Base-by-base conservation (phyloP, 169 alveolate genomes). In the Eimeria zaria region DNA sequence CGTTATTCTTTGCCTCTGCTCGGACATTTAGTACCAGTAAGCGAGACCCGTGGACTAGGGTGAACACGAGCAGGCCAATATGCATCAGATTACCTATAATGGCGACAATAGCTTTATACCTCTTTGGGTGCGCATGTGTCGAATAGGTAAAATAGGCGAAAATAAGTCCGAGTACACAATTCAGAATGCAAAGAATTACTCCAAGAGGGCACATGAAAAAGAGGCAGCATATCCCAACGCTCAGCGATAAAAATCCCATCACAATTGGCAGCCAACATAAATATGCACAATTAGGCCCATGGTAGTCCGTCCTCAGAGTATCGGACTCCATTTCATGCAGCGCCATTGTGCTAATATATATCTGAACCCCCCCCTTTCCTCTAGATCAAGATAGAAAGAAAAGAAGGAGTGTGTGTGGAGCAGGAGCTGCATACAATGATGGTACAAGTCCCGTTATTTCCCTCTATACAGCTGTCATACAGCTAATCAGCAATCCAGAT, bases 201-300 rank as follows among this genome's bases (percentile, higher is more conserved):
- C 90, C 90, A 22, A 51, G 12, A 55, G 33, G 58, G 18, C 33
- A 51, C 71, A 53, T 81, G n/a, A 53, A 81, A 20, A 81, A 81
- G 33, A 81, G 90, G 69, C 90, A 81, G 27, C 90, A 51, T 9
- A 81, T 51, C 41, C 90, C 90, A 53, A 81, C 73, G 12, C 90
- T 55, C 20, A 81, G 71, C 12, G 90, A 51, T 36, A 81, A 55
- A 55, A 81, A 81, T 6, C 67, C 67, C 90, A 81, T 81, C 58
- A 53, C 58, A 44, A 76, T 76, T 2, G 87, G 87, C 20, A 76
- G 55, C 87, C 87, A 76, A 14, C 87, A 76, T n/a, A 44, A 48
- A 76, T 76, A 76, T 8, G 87, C 60, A 46, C 87, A 76, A 64
- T 46, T 41, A 14, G 64, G 36, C 11, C 62, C 87, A 76, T 44